phyloP scores from a whole-genome alignment of 768 basidiomycete species.

The Leccinum imitatum region DNA sequence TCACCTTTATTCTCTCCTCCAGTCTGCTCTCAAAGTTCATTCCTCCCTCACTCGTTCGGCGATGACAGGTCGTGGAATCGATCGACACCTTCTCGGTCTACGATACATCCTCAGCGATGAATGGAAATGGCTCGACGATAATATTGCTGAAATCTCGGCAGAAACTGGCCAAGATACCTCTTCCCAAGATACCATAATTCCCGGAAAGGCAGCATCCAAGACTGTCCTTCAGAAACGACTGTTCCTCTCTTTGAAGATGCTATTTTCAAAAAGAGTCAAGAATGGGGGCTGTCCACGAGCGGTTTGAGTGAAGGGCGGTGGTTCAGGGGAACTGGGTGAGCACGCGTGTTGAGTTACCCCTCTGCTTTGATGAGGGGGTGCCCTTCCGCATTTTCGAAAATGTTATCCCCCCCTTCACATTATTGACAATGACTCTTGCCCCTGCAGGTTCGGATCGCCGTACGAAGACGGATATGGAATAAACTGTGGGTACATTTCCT shows the following conservation, averaged over 20 bases:
- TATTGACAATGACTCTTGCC: slow-evolving; percentile 6
- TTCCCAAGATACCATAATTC: slow-evolving; percentile 1
- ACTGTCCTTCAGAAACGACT: background rate
- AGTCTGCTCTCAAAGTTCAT: slow-evolving; percentile 69
- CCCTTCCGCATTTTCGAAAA: background rate
- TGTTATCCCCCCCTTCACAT: background rate
- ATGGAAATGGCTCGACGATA: slow-evolving; percentile 27
- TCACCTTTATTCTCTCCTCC: slow-evolving; percentile 35
- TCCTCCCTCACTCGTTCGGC: slow-evolving; percentile 71
- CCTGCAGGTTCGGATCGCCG: slow-evolving; percentile 66
- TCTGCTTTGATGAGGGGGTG: background rate
- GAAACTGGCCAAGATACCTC: slow-evolving; percentile 5
- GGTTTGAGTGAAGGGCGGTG: slow-evolving; percentile 82
- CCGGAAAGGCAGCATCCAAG: background rate
- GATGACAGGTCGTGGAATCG: slow-evolving; percentile 79
- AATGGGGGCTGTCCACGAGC: slow-evolving; percentile 90
- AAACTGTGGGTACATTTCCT: slow-evolving; percentile 61
- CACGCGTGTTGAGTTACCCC: background rate
- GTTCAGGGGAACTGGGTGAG: slow-evolving; percentile 86
- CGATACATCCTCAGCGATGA: slow-evolving; percentile 54
- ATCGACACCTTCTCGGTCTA: slow-evolving; percentile 89
- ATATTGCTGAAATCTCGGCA: background rate
- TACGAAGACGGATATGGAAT: slow-evolving; percentile 92
- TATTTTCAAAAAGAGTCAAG: slow-evolving; percentile 68
- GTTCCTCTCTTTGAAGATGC: slow-evolving; percentile 70